phyloP scores from a whole-genome alignment of 2,329 filamentous ascomycete genomes.

The Aaosphaeria arxii region DNA sequence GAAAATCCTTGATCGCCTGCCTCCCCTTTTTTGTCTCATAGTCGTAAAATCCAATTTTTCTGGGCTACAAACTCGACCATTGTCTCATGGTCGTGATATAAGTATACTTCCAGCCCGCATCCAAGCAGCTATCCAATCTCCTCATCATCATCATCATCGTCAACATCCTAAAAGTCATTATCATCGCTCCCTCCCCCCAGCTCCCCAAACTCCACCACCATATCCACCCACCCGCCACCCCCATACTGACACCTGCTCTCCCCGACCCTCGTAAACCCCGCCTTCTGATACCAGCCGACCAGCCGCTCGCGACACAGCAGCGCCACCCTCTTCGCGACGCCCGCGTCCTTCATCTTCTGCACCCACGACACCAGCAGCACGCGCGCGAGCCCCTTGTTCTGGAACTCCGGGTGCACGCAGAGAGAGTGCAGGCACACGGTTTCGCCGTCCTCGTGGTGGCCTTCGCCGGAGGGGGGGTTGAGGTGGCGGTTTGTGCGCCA shows the following conservation, averaged over 20 bases:
- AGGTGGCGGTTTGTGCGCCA: slow-evolving; percentile 54
- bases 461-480: slow-evolving; percentile 53
- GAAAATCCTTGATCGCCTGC: too few species aligned
- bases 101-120: too few species aligned
- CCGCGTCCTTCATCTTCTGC: slow-evolving; percentile 69
- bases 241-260: slow-evolving; percentile 69
- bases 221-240: slow-evolving; percentile 77
- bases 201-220: slow-evolving; percentile 55
- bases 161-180: background rate
- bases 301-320: slow-evolving; percentile 75
- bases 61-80: too few species aligned
- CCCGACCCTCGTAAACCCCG: slow-evolving; percentile 67
- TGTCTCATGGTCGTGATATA: too few species aligned
- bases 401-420: slow-evolving; percentile 72
- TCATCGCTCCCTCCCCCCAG: background rate
- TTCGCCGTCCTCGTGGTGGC: slow-evolving; percentile 69
- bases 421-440: slow-evolving; percentile 82
- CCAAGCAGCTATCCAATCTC: too few species aligned
- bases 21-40: too few species aligned
- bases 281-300: slow-evolving; percentile 72
- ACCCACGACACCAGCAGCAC: slow-evolving; percentile 74
- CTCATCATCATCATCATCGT: too few species aligned
- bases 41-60: too few species aligned
- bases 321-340: slow-evolving; percentile 68
- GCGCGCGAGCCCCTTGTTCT: slow-evolving; percentile 70